Evolutionary conservation across 805 yeast genomes (phyloP), one percentile per base, ranked within the genome.

Genomic region (Spathaspora passalidarum): DNA sequence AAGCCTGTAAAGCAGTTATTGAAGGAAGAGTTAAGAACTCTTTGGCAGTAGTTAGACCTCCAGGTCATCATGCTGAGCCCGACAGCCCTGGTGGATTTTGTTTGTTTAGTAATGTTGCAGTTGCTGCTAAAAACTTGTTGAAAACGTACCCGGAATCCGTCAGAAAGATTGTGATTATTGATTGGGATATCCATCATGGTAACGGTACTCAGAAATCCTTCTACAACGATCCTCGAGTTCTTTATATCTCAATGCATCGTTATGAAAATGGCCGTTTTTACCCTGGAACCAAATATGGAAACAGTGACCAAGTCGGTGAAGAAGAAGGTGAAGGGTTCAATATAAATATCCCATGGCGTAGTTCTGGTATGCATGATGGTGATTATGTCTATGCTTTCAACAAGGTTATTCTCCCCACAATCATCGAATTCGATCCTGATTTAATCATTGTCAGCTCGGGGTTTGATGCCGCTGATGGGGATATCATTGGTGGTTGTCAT

Each of bases 131-230:
- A 58, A 82, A 84, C 48, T 85, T 91, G 51, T 68, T 94, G 47
- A 82, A 82, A 54, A 75, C 79, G 46, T 92, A 89, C 63, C 96
- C 97, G 0, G 97, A 92, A 57, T 79, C 88, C 20, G 96, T 92
- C 5, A 75, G 96, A 51, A 79, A 79, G 55, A 88, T 94, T 34
- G 80, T 89, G 47, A 83, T 94, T 48, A 59, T 91, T 18, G 99
- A 94, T 65, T 94, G 99, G 99, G 99, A 94, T 65, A 90, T 94
- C 40, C 99, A 94, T 66, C 99, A 94, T 64, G 99, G 99, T 20
- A 94, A 94, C 64, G 99, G 99, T 34, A 94, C 99, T 1, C 99
- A 94, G 65, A 85, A 86, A 61, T 89, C 96, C 2, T 94, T 94
- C 56, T 80, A 80, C 54, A 79, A 88, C 52, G 97, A 94, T 60